phyloP scores from a whole-genome alignment of 2,329 filamentous ascomycete species.

The Aureobasidium pullulans region DNA sequence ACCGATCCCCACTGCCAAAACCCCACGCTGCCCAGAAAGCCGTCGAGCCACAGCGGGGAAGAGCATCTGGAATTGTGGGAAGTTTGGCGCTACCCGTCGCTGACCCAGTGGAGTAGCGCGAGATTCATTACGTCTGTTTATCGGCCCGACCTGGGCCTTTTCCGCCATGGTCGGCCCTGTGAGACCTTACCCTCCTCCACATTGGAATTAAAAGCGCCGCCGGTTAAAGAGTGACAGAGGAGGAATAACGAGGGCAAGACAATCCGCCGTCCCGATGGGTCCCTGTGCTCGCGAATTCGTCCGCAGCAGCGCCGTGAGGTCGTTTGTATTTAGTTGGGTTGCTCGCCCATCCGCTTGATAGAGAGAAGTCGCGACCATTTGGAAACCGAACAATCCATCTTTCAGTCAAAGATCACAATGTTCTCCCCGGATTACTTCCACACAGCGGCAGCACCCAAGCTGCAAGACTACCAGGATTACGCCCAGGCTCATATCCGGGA shows the following conservation, averaged over 20 bases:
- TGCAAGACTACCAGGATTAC: background rate
- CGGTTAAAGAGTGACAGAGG: constrained; percentile 2
- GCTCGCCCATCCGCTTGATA: background rate
- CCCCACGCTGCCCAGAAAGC: background rate
- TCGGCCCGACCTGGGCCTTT: constrained; percentile 9
- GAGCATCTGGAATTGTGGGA: background rate
- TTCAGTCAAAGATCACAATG: background rate
- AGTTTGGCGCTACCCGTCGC: constrained; percentile 6
- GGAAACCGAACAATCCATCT: background rate
- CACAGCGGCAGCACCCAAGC: background rate
- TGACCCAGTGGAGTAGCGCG: background rate
- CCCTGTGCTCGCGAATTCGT: constrained; percentile 2
- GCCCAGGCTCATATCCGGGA: constrained; percentile 4
- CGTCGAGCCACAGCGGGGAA: constrained; percentile 5
- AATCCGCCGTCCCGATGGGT: background rate
- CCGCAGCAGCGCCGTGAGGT: constrained; percentile 10
- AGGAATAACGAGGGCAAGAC: background rate
- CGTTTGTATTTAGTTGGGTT: constrained; percentile 9
- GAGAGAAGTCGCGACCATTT: background rate
- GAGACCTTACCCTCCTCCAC: constrained; percentile 1
- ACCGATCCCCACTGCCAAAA: background rate
- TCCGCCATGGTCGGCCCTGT: background rate
- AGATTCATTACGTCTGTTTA: constrained; percentile 5
- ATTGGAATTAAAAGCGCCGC: background rate
- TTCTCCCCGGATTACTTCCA: constrained; percentile 10